A percentile compares a stretch with the other conserved stretches of the same genome.
Conservation (phyloP, 148 eudicot species). For the Euryodendron excelsum region DNA sequence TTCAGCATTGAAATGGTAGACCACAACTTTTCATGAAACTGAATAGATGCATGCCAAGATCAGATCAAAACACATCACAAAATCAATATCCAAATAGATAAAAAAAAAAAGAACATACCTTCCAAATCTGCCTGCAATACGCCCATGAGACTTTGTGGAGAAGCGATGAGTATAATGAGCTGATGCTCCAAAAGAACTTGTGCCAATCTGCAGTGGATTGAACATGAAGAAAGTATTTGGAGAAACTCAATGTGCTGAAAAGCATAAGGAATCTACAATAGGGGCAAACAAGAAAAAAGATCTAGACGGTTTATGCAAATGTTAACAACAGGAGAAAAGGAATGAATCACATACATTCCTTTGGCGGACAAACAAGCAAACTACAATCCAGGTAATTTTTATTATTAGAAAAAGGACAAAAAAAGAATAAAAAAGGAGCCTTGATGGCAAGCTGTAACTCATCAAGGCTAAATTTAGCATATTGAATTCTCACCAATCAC, state of each 20-base stretch:
- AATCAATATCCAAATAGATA: background rate
- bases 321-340: background rate
- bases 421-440: background rate
- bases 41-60: background rate
- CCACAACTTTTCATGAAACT: background rate
- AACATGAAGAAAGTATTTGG: slow-evolving; percentile 7
- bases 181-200: slow-evolving; percentile 75
- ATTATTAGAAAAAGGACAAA: background rate
- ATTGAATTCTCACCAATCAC: too few relatives aligned
- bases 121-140: slow-evolving; percentile 79
- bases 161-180: slow-evolving; percentile 81
- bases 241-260: background rate
- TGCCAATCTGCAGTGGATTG: slow-evolving; percentile 57
- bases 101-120: slow-evolving; percentile 44
- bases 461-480: background rate
- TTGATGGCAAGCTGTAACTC: background rate
- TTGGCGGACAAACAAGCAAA: background rate
- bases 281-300: background rate
- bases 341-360: background rate
- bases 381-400: background rate
- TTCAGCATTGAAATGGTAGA: background rate
- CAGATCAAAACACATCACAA: background rate
- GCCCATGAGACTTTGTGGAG: slow-evolving; percentile 89
- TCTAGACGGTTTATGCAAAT: background rate
- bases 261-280: background rate